phyloP scores from a whole-genome alignment of 805 yeast genomes.

The Suhomyces prunicola region DNA sequence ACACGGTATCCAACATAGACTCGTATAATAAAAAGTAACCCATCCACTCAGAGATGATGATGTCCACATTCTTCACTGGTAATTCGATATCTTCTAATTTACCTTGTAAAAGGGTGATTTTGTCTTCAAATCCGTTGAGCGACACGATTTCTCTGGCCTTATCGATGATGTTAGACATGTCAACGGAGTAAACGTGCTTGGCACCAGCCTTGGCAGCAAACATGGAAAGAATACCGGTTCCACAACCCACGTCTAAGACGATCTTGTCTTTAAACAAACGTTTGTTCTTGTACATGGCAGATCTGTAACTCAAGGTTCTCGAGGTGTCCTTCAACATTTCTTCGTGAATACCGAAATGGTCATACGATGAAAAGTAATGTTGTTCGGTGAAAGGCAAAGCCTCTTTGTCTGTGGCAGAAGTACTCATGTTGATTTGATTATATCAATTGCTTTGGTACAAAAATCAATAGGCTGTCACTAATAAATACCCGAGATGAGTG shows the following conservation, averaged over 20 bases:
- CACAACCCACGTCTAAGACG: slow-evolving; percentile 98
- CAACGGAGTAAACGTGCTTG: slow-evolving; percentile 95
- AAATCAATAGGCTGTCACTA: not conserved
- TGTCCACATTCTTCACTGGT: slow-evolving; percentile 88
- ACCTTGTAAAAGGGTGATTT: slow-evolving; percentile 85
- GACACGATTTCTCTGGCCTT: slow-evolving; percentile 90
- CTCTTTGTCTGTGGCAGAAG: slow-evolving; percentile 60
- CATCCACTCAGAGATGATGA: slow-evolving; percentile 98
- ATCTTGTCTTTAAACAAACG: slow-evolving; percentile 87
- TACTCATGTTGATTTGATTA: slow-evolving; percentile 4
- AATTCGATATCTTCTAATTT: slow-evolving; percentile 88
- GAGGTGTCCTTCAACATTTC: slow-evolving; percentile 97
- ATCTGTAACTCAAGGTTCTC: slow-evolving; percentile 87
- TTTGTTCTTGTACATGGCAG: slow-evolving; percentile 87
- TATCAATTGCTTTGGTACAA: not conserved
- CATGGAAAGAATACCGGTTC: slow-evolving; percentile 96
- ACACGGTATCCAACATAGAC: slow-evolving; percentile 95
- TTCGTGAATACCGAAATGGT: slow-evolving; percentile 96
- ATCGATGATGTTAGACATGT: slow-evolving; percentile 92
- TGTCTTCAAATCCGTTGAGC: slow-evolving; percentile 79
- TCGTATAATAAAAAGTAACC: slow-evolving; percentile 95
- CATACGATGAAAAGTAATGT: slow-evolving; percentile 93
- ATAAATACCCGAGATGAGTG: not conserved
- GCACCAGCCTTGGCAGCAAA: slow-evolving; percentile 99
- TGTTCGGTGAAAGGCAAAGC: slow-evolving; percentile 73